These are phyloP conservation scores for Coniochaeta sp. DNA, from an alignment of 2,329 filamentous ascomycete species.

Conservation along the genomic window DNA sequence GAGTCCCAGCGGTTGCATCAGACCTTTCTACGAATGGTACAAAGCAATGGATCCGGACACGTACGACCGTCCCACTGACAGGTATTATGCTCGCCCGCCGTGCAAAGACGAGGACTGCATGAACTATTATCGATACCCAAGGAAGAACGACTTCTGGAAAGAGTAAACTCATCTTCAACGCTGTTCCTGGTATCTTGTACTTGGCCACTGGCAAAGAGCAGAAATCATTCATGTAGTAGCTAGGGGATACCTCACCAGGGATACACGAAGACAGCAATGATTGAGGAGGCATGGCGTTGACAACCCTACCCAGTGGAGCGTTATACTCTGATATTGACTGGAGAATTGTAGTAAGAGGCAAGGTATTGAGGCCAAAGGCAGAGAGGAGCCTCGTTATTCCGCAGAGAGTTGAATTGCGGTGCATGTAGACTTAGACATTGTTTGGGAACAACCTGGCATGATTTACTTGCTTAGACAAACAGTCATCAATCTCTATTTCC, in stretches of 20 bases:
- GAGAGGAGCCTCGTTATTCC: not conserved
- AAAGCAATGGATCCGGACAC: constrained; percentile 13
- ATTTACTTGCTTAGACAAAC: not conserved
- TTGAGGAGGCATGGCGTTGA: no score
- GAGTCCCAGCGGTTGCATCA: constrained; percentile 3
- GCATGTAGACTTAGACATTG: not conserved
- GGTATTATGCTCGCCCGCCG: constrained; percentile 9
- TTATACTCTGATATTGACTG: no score
- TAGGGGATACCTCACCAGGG: no score
- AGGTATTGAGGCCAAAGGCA: not conserved
- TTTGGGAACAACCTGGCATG: not conserved
- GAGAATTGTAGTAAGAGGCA: no score
- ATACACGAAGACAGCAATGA: no score
- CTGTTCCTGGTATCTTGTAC: no score
- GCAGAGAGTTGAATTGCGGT: not conserved
- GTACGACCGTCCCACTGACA: not conserved
- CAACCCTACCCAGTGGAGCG: no score
- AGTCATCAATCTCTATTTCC: not conserved
- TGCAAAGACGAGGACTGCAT: constrained; percentile 9
- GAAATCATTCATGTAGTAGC: no score
- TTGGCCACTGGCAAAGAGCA: no score
- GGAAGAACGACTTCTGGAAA: not conserved
- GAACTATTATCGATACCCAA: constrained; percentile 9
- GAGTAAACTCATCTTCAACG: no score
- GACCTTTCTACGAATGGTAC: constrained; percentile 11